A percentile compares a stretch with the other conserved stretches of the same genome.
Evolutionary conservation across 2,329 filamentous ascomycete species (phyloP).

Genomic region (Phaeosphaeriaceae sp.): DNA sequence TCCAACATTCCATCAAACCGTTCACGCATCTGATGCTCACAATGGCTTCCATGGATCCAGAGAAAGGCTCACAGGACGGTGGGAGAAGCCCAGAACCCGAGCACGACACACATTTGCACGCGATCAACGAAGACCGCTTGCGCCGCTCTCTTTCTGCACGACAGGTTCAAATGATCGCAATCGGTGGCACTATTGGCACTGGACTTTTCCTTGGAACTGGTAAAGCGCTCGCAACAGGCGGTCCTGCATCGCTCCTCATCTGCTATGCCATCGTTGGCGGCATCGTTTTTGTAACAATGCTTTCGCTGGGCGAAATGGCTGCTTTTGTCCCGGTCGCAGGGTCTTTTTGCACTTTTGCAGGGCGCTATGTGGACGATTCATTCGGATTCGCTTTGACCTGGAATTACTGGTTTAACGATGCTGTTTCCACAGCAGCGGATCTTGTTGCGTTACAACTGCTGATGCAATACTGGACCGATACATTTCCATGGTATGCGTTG

Average conservation of each 20-base stretch:
- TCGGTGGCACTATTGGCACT: conserved; percentile 66
- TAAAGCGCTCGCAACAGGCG: conserved; percentile 58
- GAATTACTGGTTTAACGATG: conserved; percentile 44
- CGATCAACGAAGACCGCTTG: conserved; percentile 32
- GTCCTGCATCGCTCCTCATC: conserved; percentile 40
- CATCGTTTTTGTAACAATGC: conserved; percentile 45
- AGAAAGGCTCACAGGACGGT: conserved; percentile 21
- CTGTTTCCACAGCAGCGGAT: conserved; percentile 43
- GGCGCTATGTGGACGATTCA: conserved; percentile 65
- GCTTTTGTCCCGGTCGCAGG: conserved; percentile 46
- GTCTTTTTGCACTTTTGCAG: conserved; percentile 37
- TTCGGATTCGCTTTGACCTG: conserved; percentile 52
- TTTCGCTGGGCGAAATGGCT: conserved; percentile 47
- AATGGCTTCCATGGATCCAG: conserved; percentile 21
- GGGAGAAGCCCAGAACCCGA: conserved; percentile 16
- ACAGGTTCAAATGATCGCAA: conserved; percentile 67
- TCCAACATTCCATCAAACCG: background rate
- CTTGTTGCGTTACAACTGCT: conserved; percentile 43
- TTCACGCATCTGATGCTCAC: background rate
- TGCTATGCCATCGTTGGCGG: conserved; percentile 46
- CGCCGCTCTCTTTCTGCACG: conserved; percentile 46
- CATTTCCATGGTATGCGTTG: conserved; percentile 40
- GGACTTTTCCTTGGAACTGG: conserved; percentile 67
- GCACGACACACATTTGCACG: conserved; percentile 13
- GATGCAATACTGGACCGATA: conserved; percentile 46